phyloP scores from a whole-genome alignment of 1,139 yeast species.

The Kodamaea anthophila region DNA sequence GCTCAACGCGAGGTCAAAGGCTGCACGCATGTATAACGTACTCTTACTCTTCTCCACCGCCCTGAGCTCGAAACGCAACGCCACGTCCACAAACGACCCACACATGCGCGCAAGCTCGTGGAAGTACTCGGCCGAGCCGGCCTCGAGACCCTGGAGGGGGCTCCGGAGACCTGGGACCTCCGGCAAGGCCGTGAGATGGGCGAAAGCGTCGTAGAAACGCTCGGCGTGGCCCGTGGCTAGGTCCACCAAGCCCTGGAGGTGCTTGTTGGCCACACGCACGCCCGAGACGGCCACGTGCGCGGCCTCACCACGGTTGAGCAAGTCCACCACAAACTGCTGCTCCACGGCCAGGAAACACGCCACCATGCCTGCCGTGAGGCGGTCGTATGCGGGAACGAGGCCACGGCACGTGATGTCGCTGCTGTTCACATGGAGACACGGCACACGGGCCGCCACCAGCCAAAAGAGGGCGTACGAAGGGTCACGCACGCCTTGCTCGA shows the following conservation, averaged over 20 bases:
- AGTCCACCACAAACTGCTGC: constrained; percentile 26
- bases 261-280: constrained; percentile 11
- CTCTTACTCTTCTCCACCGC: constrained; percentile 19
- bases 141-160: constrained; percentile 12
- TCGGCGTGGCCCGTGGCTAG: constrained; percentile 25
- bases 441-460: constrained; percentile 18
- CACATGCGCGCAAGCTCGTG: constrained; percentile 31
- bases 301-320: constrained; percentile 27
- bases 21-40: constrained; percentile 18
- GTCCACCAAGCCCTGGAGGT: constrained; percentile 31
- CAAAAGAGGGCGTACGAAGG: constrained; percentile 24
- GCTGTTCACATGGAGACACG: no score
- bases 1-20: constrained; percentile 27
- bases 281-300: constrained; percentile 12
- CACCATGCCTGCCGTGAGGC: constrained; percentile 15
- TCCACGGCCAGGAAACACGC: constrained; percentile 20
- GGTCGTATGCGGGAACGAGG: constrained; percentile 15
- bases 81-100: constrained; percentile 18
- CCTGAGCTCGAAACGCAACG: constrained; percentile 27
- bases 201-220: constrained; percentile 20
- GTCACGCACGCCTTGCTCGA: constrained; percentile 12
- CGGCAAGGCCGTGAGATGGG: constrained; percentile 8
- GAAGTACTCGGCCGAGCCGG: no score
- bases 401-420: no score
- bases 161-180: constrained; percentile 7